A percentile compares a stretch with the other conserved stretches of the same genome.
phyloP scores from a whole-genome alignment of 1,284 basidiomycete species.

The Puccinia triticina region DNA sequence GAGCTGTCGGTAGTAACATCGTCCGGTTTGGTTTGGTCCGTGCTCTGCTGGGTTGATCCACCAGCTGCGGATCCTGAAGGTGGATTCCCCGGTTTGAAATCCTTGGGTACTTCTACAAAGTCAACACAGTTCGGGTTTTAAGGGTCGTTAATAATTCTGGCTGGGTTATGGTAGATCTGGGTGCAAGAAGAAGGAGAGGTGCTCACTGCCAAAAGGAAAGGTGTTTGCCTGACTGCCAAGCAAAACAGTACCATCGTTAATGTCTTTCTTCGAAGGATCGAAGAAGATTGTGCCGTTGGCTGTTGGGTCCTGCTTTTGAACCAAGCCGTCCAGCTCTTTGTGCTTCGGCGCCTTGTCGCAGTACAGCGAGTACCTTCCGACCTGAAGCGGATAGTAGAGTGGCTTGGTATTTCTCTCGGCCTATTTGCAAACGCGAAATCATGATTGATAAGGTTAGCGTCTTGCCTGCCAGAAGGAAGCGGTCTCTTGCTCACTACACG shows the following conservation, averaged over 20 bases:
- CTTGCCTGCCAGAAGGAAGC: too few relatives aligned
- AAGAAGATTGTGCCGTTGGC: slow-evolving; percentile 33
- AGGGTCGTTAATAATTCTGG: too few relatives aligned
- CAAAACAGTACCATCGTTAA: slow-evolving; percentile 23
- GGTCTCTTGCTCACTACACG: slow-evolving; percentile 7
- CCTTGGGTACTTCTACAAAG: too few relatives aligned
- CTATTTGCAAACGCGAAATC: neutral
- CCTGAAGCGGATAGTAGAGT: neutral
- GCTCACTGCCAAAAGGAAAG: slow-evolving; percentile 38
- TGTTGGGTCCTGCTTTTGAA: slow-evolving; percentile 36
- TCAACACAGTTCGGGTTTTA: too few relatives aligned
- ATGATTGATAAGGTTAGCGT: neutral
- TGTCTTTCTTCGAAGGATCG: slow-evolving; percentile 32
- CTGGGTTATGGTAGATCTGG: neutral
- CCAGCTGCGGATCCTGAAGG: neutral
- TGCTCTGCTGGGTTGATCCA: too few relatives aligned
- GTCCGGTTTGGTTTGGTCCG: neutral
- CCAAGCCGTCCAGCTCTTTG: slow-evolving; percentile 15
- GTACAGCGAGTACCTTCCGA: slow-evolving; percentile 37
- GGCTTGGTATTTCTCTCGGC: slow-evolving; percentile 45
- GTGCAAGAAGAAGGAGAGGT: neutral
- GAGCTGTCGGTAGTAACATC: too few relatives aligned
- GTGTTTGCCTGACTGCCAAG: slow-evolving; percentile 37
- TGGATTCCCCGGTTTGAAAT: neutral
- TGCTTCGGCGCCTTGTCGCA: slow-evolving; percentile 33